These are phyloP conservation scores for Globisporangium takayamanum DNA, from an alignment of 352 stramenopile genomes.

Conservation along the genomic window DNA sequence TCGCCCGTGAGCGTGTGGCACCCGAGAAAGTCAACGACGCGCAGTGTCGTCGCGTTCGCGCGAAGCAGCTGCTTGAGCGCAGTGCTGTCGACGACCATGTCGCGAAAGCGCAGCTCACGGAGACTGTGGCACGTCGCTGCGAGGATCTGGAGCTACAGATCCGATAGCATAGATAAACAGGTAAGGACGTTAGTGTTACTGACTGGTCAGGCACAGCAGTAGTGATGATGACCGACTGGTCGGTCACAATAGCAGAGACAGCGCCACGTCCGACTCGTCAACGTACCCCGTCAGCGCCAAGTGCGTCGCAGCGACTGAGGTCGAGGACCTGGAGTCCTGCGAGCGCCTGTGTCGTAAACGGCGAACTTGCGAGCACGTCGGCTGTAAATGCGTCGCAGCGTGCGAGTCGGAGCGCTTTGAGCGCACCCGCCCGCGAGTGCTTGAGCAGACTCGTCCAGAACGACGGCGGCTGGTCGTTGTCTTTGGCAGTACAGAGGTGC, in stretches of 20 bases:
- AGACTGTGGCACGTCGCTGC: constrained; percentile 41
- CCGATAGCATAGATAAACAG: not conserved
- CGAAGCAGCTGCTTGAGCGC: constrained; percentile 43
- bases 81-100: constrained; percentile 59
- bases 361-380: constrained; percentile 21
- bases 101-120: constrained; percentile 52
- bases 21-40: constrained; percentile 62
- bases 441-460: constrained; percentile 61
- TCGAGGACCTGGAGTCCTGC: constrained; percentile 44
- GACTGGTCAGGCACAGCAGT: not conserved
- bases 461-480: constrained; percentile 22
- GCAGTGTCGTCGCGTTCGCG: constrained; percentile 41
- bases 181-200: not conserved
- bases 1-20: constrained; percentile 63
- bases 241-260: too few relatives aligned
- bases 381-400: constrained; percentile 40
- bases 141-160: constrained; percentile 21
- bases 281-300: constrained; percentile 37
- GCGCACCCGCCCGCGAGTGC: constrained; percentile 15
- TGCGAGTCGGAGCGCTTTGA: constrained; percentile 52
- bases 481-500: constrained; percentile 46
- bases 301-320: constrained; percentile 41
- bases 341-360: constrained; percentile 23
- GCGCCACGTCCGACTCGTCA: not conserved
- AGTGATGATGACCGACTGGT: not conserved